A percentile compares a stretch with the other conserved stretches of the same genome.
These are phyloP conservation scores for Fusarium dimerum DNA, from an alignment of 2,329 filamentous ascomycete species.

Conservation along the genomic window DNA sequence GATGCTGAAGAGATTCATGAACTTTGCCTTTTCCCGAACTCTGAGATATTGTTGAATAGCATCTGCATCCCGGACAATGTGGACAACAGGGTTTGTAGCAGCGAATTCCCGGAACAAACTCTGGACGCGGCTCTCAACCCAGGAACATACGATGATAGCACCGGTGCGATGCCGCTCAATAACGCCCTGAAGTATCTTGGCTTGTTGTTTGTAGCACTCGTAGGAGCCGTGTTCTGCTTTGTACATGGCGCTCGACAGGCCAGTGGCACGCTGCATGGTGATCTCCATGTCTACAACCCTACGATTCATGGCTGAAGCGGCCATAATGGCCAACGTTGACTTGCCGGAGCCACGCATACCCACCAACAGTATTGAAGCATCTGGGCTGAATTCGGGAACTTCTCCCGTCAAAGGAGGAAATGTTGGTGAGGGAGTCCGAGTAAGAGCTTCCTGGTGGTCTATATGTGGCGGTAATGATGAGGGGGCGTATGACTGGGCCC, in stretches of 20 bases:
- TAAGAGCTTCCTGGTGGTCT: conserved; percentile 23
- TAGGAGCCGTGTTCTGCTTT: conserved; percentile 62
- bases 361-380: conserved; percentile 72
- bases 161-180: conserved; percentile 59
- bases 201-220: conserved; percentile 65
- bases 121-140: conserved; percentile 66
- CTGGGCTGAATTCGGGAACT: conserved; percentile 49
- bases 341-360: conserved; percentile 76
- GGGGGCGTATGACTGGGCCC: conserved; percentile 8
- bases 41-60: conserved; percentile 66
- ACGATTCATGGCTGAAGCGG: conserved; percentile 68
- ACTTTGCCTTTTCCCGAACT: conserved; percentile 55
- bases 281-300: conserved; percentile 70
- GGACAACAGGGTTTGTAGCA: conserved; percentile 68
- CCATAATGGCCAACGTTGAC: conserved; percentile 74
- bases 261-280: conserved; percentile 65
- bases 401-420: conserved; percentile 29
- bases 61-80: conserved; percentile 65
- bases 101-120: conserved; percentile 62
- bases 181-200: conserved; percentile 60
- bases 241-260: conserved; percentile 62
- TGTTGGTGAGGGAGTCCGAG: conserved; percentile 27
- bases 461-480: conserved; percentile 12
- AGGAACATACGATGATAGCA: conserved; percentile 72
- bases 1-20: conserved; percentile 58